Evolutionary conservation across 257 asterid genomes (phyloP).

Genomic region (Solanum neorickii): DNA sequence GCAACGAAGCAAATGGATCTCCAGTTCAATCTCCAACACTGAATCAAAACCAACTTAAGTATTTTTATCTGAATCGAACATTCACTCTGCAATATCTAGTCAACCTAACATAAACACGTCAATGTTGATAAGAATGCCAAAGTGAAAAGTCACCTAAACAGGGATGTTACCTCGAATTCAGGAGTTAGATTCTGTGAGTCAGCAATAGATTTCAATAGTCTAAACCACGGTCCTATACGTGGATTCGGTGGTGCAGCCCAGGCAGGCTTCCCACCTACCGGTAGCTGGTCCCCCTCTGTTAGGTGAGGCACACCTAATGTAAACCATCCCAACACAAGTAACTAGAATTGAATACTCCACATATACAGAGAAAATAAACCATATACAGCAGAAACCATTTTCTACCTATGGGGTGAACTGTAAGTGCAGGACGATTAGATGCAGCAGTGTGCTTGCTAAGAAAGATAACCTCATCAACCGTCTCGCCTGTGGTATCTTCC

Average conservation of each 20-base stretch:
- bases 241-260: slow-evolving; percentile 35
- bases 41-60: not conserved
- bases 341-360: not conserved
- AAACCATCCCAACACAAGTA: not conserved
- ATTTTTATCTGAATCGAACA: not conserved
- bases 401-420: slow-evolving; percentile 29
- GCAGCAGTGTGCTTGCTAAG: slow-evolving; percentile 23
- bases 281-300: slow-evolving; percentile 15
- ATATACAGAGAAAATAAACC: not conserved
- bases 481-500: slow-evolving; percentile 22
- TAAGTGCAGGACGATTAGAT: slow-evolving; percentile 28
- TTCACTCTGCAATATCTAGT: not conserved
- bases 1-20: not conserved
- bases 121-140: not conserved
- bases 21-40: not conserved
- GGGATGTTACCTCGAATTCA: slow-evolving; percentile 16
- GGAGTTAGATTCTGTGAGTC: slow-evolving; percentile 17
- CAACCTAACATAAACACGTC: not conserved
- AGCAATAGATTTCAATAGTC: slow-evolving; percentile 19
- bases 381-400: not conserved
- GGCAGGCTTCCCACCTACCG: slow-evolving; percentile 22
- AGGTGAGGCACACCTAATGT: slow-evolving; percentile 24
- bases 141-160: not conserved
- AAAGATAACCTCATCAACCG: slow-evolving; percentile 22
- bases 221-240: slow-evolving; percentile 29